A percentile compares a stretch with the other conserved stretches of the same genome.
These are phyloP conservation scores for Ceratocystis lukuohia DNA, from an alignment of 2,329 filamentous ascomycete genomes.

Conservation along the genomic window DNA sequence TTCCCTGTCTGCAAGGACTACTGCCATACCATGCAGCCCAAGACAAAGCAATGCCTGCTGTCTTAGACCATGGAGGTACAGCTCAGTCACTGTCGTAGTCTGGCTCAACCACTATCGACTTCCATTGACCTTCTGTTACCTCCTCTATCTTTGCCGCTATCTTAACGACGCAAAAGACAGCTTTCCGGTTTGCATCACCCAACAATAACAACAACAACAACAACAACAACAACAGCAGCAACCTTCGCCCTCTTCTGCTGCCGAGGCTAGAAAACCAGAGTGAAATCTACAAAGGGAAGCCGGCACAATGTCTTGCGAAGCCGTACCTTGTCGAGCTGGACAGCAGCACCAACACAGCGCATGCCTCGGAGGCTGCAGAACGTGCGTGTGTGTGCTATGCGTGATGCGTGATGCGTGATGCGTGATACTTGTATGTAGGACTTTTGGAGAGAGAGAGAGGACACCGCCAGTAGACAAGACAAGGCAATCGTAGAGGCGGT, in stretches of 20 bases:
- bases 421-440: not conserved
- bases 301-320: not conserved
- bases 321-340: not conserved
- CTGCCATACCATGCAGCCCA: not conserved
- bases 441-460: not conserved
- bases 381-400: no score
- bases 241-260: no score
- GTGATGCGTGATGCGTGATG: not conserved
- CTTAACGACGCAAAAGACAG: not conserved
- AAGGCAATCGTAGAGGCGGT: not conserved
- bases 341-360: not conserved
- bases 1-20: not conserved
- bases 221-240: no score
- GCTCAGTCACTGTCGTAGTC: not conserved
- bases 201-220: no score
- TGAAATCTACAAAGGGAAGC: not conserved
- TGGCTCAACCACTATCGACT: no score
- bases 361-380: not conserved
- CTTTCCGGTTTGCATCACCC: not conserved
- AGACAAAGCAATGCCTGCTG: not conserved
- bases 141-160: not conserved
- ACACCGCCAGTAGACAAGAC: not conserved
- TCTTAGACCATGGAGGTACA: not conserved
- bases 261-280: no score
- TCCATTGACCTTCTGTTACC: no score